phyloP scores from a whole-genome alignment of 805 yeast genomes.

The Yarrowia keelungensis region DNA sequence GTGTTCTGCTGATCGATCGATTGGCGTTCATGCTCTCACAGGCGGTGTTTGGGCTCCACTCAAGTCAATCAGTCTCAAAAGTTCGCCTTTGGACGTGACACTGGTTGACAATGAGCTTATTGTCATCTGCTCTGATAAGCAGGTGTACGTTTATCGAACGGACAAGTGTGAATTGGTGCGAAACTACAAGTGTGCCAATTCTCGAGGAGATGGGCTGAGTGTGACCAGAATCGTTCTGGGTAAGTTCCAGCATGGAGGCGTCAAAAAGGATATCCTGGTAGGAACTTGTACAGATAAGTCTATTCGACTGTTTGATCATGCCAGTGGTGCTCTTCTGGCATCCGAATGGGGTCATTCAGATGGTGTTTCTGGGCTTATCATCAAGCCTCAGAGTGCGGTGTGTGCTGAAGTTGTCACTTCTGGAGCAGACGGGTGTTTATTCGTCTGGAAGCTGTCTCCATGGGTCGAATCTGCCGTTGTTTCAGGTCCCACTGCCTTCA shows the following conservation, averaged over 20 bases:
- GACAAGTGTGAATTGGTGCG: conserved; percentile 50
- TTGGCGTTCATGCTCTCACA: conserved; percentile 57
- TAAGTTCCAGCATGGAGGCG: conserved; percentile 6
- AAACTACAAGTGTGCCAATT: conserved; percentile 50
- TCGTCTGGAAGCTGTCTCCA: conserved; percentile 42
- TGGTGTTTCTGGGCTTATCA: conserved; percentile 55
- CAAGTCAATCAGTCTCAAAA: conserved; percentile 55
- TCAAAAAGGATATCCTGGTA: conserved; percentile 43
- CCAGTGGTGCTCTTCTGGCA: conserved; percentile 57
- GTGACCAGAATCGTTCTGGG: conserved; percentile 44
- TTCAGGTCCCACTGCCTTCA: neutral
- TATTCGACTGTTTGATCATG: conserved; percentile 57
- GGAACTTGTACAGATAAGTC: conserved; percentile 62
- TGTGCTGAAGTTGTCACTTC: conserved; percentile 42
- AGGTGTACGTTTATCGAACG: conserved; percentile 53
- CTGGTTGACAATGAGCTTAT: conserved; percentile 53
- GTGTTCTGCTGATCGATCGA: conserved; percentile 67
- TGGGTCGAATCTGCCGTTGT: conserved; percentile 5
- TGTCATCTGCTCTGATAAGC: conserved; percentile 62
- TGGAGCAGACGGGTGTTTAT: conserved; percentile 46
- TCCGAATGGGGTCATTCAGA: conserved; percentile 69
- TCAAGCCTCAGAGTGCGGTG: conserved; percentile 39
- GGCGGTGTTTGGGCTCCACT: conserved; percentile 25
- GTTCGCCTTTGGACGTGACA: conserved; percentile 49
- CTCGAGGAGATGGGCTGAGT: conserved; percentile 29